These are phyloP conservation scores for Camellia sinensis DNA, from an alignment of 148 eudicot genomes.

Conservation along the genomic window DNA sequence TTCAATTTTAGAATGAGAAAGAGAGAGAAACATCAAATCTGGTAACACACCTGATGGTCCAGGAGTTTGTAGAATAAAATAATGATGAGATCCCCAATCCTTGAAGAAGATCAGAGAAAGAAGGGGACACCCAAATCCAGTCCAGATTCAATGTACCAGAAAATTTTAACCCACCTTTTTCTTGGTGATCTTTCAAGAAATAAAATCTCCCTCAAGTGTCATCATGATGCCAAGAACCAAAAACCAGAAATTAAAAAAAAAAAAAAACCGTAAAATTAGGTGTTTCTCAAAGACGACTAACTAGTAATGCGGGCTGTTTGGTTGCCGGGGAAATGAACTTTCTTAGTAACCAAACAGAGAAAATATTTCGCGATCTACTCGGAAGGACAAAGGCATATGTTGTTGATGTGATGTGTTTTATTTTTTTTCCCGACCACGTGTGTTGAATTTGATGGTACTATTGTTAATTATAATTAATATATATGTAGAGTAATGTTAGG, in stretches of 20 bases:
- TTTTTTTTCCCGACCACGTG: too few relatives aligned
- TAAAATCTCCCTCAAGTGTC: neutral
- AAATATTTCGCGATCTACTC: too few relatives aligned
- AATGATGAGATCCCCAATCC: neutral
- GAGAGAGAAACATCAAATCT: neutral
- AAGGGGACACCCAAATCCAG: neutral
- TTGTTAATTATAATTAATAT: too few relatives aligned
- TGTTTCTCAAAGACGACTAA: neutral
- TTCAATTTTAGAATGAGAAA: neutral
- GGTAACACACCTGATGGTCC: constrained; percentile 8
- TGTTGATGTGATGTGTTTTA: too few relatives aligned
- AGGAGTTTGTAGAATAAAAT: neutral
- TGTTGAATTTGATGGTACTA: too few relatives aligned
- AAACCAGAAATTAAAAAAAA: neutral
- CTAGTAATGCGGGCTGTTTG: neutral
- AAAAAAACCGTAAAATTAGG: neutral
- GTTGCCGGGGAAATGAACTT: neutral
- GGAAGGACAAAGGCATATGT: neutral
- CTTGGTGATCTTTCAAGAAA: neutral
- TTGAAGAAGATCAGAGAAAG: constrained; percentile 1
- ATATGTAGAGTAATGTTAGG: too few relatives aligned
- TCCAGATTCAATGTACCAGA: constrained; percentile 10
- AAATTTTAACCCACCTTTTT: neutral
- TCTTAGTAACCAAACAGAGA: neutral
- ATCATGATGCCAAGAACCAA: neutral